A percentile compares a stretch with the other conserved stretches of the same genome.
Evolutionary conservation across 352 stramenopile genomes (phyloP).

Genomic region (Halophytophthora batemanensis): DNA sequence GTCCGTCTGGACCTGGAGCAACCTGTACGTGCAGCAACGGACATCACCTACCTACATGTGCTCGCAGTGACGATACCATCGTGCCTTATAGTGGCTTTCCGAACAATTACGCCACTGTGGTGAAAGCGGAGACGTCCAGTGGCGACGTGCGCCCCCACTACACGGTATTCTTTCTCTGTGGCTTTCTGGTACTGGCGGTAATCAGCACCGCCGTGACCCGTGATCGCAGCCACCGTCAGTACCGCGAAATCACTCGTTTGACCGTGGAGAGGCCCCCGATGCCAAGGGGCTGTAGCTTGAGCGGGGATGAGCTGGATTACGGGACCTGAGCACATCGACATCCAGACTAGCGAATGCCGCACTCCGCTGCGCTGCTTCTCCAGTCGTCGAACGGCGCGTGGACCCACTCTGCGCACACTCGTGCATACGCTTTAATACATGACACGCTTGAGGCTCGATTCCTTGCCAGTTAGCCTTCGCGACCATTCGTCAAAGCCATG

Average conservation of each 20-base stretch:
- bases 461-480: no score
- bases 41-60: conserved; percentile 31
- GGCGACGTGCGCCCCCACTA: conserved; percentile 11
- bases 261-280: neutral
- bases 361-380: no score
- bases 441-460: no score
- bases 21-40: conserved; percentile 60
- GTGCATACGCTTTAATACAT: no score
- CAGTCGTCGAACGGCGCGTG: no score
- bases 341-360: no score
- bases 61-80: conserved; percentile 38
- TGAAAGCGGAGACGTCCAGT: conserved; percentile 5
- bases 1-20: conserved; percentile 52
- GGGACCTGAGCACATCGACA: neutral
- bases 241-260: neutral
- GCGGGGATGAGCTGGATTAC: neutral
- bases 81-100: conserved; percentile 17
- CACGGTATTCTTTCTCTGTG: conserved; percentile 26
- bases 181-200: conserved; percentile 19
- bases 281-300: no score
- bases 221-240: conserved; percentile 2
- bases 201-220: conserved; percentile 10
- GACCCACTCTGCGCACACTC: no score
- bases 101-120: neutral
- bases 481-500: no score